Evolutionary conservation across 2,329 filamentous ascomycete genomes (phyloP), one percentile per base, ranked within the genome.

Genomic region (Chaetomium strumarium): DNA sequence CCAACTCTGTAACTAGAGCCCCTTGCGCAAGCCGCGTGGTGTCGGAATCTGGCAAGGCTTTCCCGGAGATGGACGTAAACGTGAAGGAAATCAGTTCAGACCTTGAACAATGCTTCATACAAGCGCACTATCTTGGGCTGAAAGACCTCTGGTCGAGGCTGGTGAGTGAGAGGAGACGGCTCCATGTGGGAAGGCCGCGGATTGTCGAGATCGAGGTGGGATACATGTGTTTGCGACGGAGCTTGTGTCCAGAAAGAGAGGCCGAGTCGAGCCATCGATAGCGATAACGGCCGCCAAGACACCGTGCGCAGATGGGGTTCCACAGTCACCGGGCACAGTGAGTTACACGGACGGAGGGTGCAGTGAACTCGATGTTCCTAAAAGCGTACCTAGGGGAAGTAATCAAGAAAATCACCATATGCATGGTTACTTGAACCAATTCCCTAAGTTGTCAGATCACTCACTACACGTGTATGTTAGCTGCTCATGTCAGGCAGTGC

Each of bases 51-150:
- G 29, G 30, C 24, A 45, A 17, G 19, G 2, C 46, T 9, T 8
- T 8, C 20, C 11, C 13, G 4, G 6, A 3, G n/a, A 10, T 45
- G 17, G 17, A 36, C 39, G 53, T 39, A 44, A 48, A 64, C n/a
- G 56, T 30, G 48, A 34, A 20, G 31, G 41, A 33, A 30, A 31
- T 36, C 17, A 49, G n/a, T n/a, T 58, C 68, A 60, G 72, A 85
- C 83, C 80, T 83, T 83, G 75, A 97, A 92, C 17, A 97, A 76
- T 59, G 81, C 79, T 64, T 91, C 83, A 71, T 99, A 99, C 47
- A 97, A 82, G 68, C 87, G 80, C 55, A 95, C 86, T 61, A 99
- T 88, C 75, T 99, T 99, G 50, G 88, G 92, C 71, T 95, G 87
- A 68, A 99, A 96, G 38, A 86, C 82, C 69, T 95, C 87, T 50